Evolutionary conservation across 31 red algal species (phyloP).

Genomic region (Asparagopsis taxiformis): DNA sequence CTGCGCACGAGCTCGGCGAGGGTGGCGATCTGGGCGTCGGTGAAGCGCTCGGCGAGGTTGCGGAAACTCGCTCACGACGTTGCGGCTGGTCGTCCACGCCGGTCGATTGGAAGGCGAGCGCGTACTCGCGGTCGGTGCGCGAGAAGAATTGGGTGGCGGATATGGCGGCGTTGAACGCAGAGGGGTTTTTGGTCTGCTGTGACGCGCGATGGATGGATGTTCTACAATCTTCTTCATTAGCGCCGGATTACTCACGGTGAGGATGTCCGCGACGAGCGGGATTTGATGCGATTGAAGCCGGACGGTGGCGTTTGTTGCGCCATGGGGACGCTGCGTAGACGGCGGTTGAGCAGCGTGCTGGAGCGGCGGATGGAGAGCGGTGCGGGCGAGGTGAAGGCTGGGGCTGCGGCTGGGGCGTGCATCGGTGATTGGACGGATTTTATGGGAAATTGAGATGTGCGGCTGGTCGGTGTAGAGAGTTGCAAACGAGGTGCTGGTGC

Average conservation of each 20-base stretch:
- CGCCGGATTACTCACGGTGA: neutral
- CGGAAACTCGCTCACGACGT: neutral
- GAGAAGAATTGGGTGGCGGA: conserved; percentile 1
- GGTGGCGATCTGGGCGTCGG: neutral
- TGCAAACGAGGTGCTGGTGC: no score
- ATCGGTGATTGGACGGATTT: no score
- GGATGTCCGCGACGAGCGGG: neutral
- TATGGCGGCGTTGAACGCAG: neutral
- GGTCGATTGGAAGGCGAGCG: neutral
- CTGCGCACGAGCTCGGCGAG: neutral
- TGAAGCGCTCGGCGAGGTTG: neutral
- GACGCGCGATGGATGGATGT: neutral
- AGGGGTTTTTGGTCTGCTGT: neutral
- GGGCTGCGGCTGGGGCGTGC: no score
- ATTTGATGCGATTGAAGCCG: neutral
- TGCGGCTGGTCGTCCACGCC: neutral
- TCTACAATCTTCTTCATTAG: neutral
- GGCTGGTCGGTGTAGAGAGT: no score
- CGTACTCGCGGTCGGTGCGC: neutral
- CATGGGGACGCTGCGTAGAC: no score
- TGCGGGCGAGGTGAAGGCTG: no score
- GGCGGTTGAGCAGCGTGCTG: no score
- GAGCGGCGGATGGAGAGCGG: no score
- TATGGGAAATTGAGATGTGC: no score
- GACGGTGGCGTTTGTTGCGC: no score